Percentiles rank a stretch among this genome's conserved stretches.
Conservation (phyloP, 192 early-diverging fungal genomes). For the Spizellomyces punctatus region DNA sequence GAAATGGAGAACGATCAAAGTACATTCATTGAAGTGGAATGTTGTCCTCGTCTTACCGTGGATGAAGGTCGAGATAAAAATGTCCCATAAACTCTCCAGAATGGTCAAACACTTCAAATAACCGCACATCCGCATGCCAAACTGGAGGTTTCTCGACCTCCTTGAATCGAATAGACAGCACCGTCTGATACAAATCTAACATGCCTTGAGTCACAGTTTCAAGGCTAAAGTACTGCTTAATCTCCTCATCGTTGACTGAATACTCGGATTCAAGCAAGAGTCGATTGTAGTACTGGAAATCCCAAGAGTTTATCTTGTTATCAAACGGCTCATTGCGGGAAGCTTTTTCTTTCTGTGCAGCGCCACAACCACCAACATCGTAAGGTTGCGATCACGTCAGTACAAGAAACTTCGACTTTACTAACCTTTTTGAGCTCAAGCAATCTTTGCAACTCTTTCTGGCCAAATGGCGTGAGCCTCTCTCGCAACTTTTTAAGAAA, state of each 20-base stretch:
- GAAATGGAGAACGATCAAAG: slow-evolving; percentile 29
- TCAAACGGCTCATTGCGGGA: slow-evolving; percentile 46
- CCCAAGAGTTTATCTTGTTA: slow-evolving; percentile 70
- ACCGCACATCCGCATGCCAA: slow-evolving; percentile 82
- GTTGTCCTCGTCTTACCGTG: slow-evolving; percentile 38
- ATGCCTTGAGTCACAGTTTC: slow-evolving; percentile 65
- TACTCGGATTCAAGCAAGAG: slow-evolving; percentile 73
- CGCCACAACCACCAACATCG: background rate
- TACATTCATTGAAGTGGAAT: background rate
- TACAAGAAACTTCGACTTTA: background rate
- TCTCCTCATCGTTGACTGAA: slow-evolving; percentile 73
- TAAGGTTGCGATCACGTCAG: too few species aligned
- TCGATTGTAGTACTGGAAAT: slow-evolving; percentile 69
- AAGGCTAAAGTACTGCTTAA: slow-evolving; percentile 82
- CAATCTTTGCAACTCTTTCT: slow-evolving; percentile 62
- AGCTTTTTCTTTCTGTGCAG: slow-evolving; percentile 37
- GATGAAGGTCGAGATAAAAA: slow-evolving; percentile 78
- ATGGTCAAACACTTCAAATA: slow-evolving; percentile 59
- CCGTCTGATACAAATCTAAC: slow-evolving; percentile 73
- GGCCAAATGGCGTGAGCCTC: slow-evolving; percentile 58
- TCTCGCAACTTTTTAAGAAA: slow-evolving; percentile 68
- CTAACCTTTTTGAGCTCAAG: slow-evolving; percentile 63
- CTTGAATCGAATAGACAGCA: slow-evolving; percentile 70
- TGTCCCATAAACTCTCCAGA: slow-evolving; percentile 62
- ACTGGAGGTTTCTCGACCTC: slow-evolving; percentile 59